phyloP scores from a whole-genome alignment of 495 filamentous ascomycete species.

The Aspergillus cristatus region DNA sequence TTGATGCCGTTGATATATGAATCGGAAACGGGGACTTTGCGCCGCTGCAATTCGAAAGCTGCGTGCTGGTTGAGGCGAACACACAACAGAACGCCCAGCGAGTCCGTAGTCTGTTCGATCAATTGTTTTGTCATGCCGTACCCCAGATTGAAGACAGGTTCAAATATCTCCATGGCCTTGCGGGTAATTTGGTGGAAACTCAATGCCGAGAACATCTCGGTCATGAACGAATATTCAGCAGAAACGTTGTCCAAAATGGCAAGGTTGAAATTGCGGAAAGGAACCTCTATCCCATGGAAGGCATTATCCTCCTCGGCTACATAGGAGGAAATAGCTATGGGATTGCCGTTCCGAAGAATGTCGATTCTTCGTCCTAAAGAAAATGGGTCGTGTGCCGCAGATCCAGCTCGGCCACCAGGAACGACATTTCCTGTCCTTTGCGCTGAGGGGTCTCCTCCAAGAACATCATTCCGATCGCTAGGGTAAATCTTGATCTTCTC shows the following conservation, averaged over 20 bases:
- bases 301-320: conserved; percentile 80
- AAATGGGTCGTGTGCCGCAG: conserved; percentile 74
- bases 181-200: conserved; percentile 47
- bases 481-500: conserved; percentile 74
- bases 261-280: conserved; percentile 89
- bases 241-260: conserved; percentile 89
- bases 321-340: conserved; percentile 67
- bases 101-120: conserved; percentile 67
- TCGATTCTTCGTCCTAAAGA: conserved; percentile 78
- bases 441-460: conserved; percentile 66
- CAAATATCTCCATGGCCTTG: conserved; percentile 73
- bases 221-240: conserved; percentile 91
- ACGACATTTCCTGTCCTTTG: conserved; percentile 40
- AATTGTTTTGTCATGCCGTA: conserved; percentile 67
- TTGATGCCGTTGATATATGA: conserved; percentile 87
- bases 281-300: conserved; percentile 77
- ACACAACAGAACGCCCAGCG: conserved; percentile 74
- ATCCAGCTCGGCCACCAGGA: conserved; percentile 33
- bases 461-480: conserved; percentile 74
- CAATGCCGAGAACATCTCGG: conserved; percentile 71
- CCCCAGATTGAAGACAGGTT: conserved; percentile 73
- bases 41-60: conserved; percentile 85
- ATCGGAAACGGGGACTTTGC: conserved; percentile 81
- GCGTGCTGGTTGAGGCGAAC: conserved; percentile 91
- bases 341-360: conserved; percentile 58